Percentiles rank a stretch among this genome's conserved stretches.
Conservation (phyloP, 495 filamentous ascomycete genomes). For the Echria macrotheca region DNA sequence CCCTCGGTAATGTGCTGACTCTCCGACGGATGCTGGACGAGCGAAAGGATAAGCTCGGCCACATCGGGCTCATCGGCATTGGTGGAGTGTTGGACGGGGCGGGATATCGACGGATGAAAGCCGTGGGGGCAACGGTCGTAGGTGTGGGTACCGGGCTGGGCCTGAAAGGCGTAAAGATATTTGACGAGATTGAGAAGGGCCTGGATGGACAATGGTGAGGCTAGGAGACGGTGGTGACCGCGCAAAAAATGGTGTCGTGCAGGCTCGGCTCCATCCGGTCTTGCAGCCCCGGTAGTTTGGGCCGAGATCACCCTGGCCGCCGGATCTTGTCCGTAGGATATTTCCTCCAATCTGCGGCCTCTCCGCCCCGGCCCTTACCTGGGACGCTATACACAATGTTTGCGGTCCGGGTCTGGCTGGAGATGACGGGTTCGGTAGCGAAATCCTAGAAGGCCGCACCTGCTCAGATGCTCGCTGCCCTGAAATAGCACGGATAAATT, state of each 20-base stretch:
- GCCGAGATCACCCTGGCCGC: background rate
- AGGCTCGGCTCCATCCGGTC: background rate
- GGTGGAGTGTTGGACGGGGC: constrained; percentile 58
- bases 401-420: too few species aligned
- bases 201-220: constrained; percentile 11
- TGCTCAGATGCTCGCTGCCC: too few species aligned
- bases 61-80: constrained; percentile 56
- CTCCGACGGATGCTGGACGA: constrained; percentile 51
- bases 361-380: background rate
- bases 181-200: constrained; percentile 37
- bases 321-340: background rate
- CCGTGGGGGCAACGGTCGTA: constrained; percentile 57
- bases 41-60: constrained; percentile 25
- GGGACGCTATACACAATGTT: too few species aligned
- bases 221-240: background rate
- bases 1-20: constrained; percentile 65
- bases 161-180: constrained; percentile 52
- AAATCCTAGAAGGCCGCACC: too few species aligned
- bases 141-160: constrained; percentile 62
- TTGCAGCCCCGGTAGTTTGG: too few species aligned
- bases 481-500: constrained; percentile 9
- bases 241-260: background rate
- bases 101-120: constrained; percentile 56
- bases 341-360: constrained; percentile 12
- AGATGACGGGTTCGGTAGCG: too few species aligned